Evolutionary conservation across 2,329 filamentous ascomycete species (phyloP).

Genomic region (Chrysosporium queenslandicum): DNA sequence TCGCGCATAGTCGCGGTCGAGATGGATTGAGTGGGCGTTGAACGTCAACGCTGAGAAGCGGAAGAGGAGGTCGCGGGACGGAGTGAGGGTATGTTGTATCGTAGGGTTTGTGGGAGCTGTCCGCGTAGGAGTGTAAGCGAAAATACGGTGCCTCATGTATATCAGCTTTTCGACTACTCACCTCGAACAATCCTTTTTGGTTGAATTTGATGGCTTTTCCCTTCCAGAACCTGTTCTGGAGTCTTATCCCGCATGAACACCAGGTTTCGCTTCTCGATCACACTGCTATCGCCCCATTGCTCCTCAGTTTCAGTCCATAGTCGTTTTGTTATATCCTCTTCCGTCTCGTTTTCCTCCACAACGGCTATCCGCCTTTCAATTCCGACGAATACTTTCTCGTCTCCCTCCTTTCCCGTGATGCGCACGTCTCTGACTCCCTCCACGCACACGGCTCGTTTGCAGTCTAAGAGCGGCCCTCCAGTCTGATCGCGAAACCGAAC

Average conservation of each 20-base stretch:
- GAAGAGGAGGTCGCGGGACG: conserved; percentile 65
- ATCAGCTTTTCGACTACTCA: no score
- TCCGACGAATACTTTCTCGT: conserved; percentile 51
- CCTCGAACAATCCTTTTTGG: conserved; percentile 27
- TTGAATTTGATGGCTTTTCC: conserved; percentile 21
- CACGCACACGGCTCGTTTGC: conserved; percentile 34
- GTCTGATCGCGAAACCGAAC: conserved; percentile 44
- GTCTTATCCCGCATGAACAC: conserved; percentile 52
- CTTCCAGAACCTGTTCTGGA: conserved; percentile 26
- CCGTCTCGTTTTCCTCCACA: conserved; percentile 30
- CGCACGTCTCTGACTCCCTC: conserved; percentile 42
- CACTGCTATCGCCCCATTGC: conserved; percentile 34
- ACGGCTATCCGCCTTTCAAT: conserved; percentile 46
- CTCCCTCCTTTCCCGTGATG: conserved; percentile 43
- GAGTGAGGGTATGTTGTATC: conserved; percentile 51
- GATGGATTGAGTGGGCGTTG: conserved; percentile 86
- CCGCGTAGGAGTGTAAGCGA: background rate
- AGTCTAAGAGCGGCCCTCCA: conserved; percentile 25
- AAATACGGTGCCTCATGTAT: conserved; percentile 14
- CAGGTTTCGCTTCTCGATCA: conserved; percentile 52
- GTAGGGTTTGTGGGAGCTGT: conserved; percentile 44
- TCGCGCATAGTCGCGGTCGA: conserved; percentile 61
- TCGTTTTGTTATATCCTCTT: conserved; percentile 30
- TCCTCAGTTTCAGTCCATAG: conserved; percentile 38
- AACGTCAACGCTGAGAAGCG: conserved; percentile 83